Percentiles rank a stretch among this genome's conserved stretches.
These are phyloP conservation scores for Amanita jacksonii DNA, from an alignment of 768 basidiomycete genomes.

Conservation along the genomic window DNA sequence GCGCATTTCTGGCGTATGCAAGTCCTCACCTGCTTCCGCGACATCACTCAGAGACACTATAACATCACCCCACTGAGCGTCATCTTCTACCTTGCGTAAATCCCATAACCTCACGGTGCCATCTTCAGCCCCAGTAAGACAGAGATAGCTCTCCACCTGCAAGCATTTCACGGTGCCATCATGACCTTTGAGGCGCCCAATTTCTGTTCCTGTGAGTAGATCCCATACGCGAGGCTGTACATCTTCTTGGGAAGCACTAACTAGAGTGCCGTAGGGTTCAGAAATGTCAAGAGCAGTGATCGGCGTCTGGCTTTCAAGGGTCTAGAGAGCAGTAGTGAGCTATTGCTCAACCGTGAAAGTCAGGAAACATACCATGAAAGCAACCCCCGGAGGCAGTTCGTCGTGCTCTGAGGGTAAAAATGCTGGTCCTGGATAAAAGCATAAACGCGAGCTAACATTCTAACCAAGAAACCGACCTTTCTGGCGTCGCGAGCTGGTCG, in stretches of 20 bases:
- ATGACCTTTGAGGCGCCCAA: constrained; percentile 81
- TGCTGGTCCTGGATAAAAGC: constrained; percentile 56
- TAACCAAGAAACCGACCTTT: constrained; percentile 39
- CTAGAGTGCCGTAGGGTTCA: constrained; percentile 92
- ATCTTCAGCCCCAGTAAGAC: constrained; percentile 86
- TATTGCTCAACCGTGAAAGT: constrained; percentile 5
- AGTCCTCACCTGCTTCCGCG: constrained; percentile 36
- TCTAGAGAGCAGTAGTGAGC: constrained; percentile 31
- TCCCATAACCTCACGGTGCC: constrained; percentile 88
- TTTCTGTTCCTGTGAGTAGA: constrained; percentile 78
- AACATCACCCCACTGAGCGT: constrained; percentile 49
- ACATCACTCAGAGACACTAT: constrained; percentile 54
- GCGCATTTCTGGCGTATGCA: constrained; percentile 12
- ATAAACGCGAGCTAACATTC: constrained; percentile 1
- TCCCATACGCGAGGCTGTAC: constrained; percentile 91
- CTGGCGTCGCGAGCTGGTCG: constrained; percentile 56
- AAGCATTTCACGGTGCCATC: constrained; percentile 74
- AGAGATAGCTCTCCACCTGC: constrained; percentile 88
- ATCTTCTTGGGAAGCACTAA: constrained; percentile 82
- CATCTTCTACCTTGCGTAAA: constrained; percentile 71
- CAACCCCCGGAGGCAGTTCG: constrained; percentile 86
- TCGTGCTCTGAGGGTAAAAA: constrained; percentile 98
- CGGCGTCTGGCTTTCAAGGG: constrained; percentile 72
- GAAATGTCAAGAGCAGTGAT: constrained; percentile 90
- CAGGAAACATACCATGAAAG: constrained; percentile 74